Evolutionary conservation across 805 yeast genomes (phyloP).

Genomic region (Pichia cabralensis): DNA sequence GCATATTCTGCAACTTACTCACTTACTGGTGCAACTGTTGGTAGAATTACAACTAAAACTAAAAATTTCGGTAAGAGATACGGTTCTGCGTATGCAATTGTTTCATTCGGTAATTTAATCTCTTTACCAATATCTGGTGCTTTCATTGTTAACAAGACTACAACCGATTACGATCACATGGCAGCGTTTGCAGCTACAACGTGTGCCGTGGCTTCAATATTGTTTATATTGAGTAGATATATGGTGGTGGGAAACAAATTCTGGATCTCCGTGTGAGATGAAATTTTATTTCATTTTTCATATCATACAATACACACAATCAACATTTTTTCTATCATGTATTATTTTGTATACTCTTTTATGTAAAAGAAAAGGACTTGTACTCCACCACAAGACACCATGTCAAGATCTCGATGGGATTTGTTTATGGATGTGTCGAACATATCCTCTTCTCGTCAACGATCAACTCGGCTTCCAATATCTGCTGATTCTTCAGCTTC

Average conservation of each 20-base stretch:
- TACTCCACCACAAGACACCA: no score
- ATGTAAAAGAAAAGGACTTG: no score
- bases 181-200: constrained; percentile 24
- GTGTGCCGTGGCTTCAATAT: constrained; percentile 23
- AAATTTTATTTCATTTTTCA: no score
- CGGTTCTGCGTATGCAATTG: constrained; percentile 55
- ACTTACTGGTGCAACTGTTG: constrained; percentile 53
- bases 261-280: no score
- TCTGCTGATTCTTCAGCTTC: no score
- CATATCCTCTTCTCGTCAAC: no score
- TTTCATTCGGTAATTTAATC: constrained; percentile 39
- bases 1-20: constrained; percentile 51
- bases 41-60: constrained; percentile 41
- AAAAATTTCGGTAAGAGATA: constrained; percentile 58
- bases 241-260: constrained; percentile 34
- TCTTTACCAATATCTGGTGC: constrained; percentile 37
- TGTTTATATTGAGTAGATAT: constrained; percentile 36
- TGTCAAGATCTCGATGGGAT: no score
- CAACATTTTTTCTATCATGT: no score
- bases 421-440: no score
- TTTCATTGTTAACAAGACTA: constrained; percentile 26
- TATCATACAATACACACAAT: no score
- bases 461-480: no score
- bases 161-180: constrained; percentile 25
- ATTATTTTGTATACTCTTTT: no score